Base-by-base conservation (phyloP, 1,284 basidiomycete species). In the Pholiota adiposa region DNA sequence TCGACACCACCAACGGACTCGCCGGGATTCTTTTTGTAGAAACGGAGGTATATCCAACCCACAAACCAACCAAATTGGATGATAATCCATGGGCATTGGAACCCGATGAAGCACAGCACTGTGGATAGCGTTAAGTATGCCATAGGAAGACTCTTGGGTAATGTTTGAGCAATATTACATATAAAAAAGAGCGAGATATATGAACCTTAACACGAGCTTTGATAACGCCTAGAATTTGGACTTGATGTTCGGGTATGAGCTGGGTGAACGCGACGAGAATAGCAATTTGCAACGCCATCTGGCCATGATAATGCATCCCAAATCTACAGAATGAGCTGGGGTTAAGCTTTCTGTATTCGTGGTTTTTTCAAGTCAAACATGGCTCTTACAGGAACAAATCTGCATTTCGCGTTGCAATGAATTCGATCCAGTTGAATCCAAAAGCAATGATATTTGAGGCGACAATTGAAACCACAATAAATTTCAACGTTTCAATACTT, bases 21-120 rank as follows among this genome's bases (percentile, higher is more conserved):
- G 31, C 74, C 76, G 2, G 77, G 71, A 64, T 89, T 92, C 71
- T 91, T 88, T 78, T 98, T 97, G 83, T 97, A 96, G 82, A 99
- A 99, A 34, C 97, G 88, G 36, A 99, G 83, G 77, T 98, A 99
- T 55, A 94, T 83, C 91, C 95, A 99, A 25, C 92, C 86, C 7
- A 96, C 90, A 62, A 98, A 91, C 94, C 97, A 99, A 16, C 96
- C 97, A 72, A 98, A 98, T 72, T 98, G 97, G 66, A 99, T 96
- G 67, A 97, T 83, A 59, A 99, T 96, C 81, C 90, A 98, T 0
- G 97, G 97, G 58, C 92, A 93, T 68, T 96, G 93, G 74, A 91
- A 93, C 31, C 97, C 94, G 51, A 97, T 65, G 54, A 99, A 67
- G 67, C 92, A 93, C 75, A 97, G 84, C 36, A 98, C 84, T 65